Percentiles rank a stretch among this genome's conserved stretches.
Conservation (phyloP, 345 rosid species). For the Carallia pectinifolia region DNA sequence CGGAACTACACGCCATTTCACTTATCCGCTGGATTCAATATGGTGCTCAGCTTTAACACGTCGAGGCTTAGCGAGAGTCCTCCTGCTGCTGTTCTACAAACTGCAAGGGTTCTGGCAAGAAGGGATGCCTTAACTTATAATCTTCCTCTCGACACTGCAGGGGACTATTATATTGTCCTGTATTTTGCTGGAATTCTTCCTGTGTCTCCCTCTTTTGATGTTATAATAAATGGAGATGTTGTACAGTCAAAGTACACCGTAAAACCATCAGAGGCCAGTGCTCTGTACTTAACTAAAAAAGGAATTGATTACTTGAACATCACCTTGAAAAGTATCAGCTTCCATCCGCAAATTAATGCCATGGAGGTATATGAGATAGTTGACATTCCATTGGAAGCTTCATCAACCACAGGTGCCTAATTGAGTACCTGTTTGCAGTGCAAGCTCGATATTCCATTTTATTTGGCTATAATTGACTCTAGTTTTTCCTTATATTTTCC, state of each 20-base stretch:
- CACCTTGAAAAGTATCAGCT: conserved; percentile 51
- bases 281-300: conserved; percentile 48
- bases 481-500: conserved; percentile 7
- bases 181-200: conserved; percentile 83
- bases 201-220: conserved; percentile 63
- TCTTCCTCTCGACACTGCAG: conserved; percentile 42
- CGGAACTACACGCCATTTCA: conserved; percentile 56
- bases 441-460: neutral
- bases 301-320: conserved; percentile 52
- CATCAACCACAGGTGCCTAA: conserved; percentile 76
- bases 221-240: conserved; percentile 54
- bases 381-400: conserved; percentile 64
- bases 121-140: conserved; percentile 53
- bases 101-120: conserved; percentile 65
- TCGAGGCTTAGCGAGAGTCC: conserved; percentile 56
- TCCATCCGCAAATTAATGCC: conserved; percentile 68
- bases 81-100: conserved; percentile 65
- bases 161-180: conserved; percentile 67
- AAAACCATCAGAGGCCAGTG: conserved; percentile 41
- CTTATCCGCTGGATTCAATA: conserved; percentile 43
- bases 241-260: conserved; percentile 51
- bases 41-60: conserved; percentile 28
- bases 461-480: conserved; percentile 11
- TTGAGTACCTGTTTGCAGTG: neutral
- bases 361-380: conserved; percentile 67